Evolutionary conservation across 1,284 basidiomycete species (phyloP), one percentile per base, ranked within the genome.

Genomic region (Marasmius fiardii): DNA sequence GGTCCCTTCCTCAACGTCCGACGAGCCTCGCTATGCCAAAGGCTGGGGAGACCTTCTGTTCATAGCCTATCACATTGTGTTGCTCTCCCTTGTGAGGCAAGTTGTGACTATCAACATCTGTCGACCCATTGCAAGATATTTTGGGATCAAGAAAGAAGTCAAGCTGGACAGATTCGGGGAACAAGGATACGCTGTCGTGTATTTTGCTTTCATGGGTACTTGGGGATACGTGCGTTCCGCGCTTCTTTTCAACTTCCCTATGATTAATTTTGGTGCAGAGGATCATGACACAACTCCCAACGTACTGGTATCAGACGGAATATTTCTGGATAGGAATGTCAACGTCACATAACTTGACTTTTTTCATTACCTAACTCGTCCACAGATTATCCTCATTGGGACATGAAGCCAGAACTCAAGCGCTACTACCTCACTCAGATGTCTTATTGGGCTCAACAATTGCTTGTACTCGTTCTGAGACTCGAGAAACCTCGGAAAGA

Each of bases 401-500:
- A 91, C 57, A 93, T 99, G 92, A 85, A 82, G 37, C 83, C 86
- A 1, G 81, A 86, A 60, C 76, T 98, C 61, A 99, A 99, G 74
- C 72, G 81, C 34, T 98, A 98, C 76, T 99, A 99, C 69, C 83
- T 99, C 55, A 83, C 92, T 72, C 91, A 94, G 68, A 80, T 84
- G 48, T 79, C 93, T 1, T 98, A 98, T 70, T 99, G 96, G 96
- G 82, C 86, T 52, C 95, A 99, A 67, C 95, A 99, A 70, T 83
- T 96, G 57, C 74, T 98, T 33, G 88, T 99, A 12, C 81, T 98
- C 35, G 75, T 92, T 1, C 78, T 96, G 12, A 78, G 86, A 37
- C 81, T 98, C 16, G 95, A 98, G 71, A 97, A 96, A 68, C 95
- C 95, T 0, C 83, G 95, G 54, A 95, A 94, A 70, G 95, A 98